A percentile compares a stretch with the other conserved stretches of the same genome.
These are phyloP conservation scores for Eragrostis nindensis DNA, from an alignment of 176 grass and related monocot genomes.

Conservation along the genomic window DNA sequence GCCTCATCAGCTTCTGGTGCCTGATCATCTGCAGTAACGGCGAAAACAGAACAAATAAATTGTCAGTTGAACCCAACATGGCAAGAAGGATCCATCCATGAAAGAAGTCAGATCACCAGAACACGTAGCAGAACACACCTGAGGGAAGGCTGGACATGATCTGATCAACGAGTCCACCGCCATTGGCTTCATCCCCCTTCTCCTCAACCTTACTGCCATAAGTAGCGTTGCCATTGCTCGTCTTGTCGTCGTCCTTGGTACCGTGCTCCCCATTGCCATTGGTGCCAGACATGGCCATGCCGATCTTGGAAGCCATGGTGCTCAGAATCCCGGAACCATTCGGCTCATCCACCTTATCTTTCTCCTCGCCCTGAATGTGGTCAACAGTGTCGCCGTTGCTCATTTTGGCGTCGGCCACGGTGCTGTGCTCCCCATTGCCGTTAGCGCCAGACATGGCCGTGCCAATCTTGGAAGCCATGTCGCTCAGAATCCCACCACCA, in stretches of 20 bases:
- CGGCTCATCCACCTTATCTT: neutral
- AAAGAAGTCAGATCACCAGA: neutral
- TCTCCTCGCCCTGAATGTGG: neutral
- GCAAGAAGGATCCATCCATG: neutral
- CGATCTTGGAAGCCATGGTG: constrained; percentile 46
- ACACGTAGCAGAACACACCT: neutral
- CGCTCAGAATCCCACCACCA: constrained; percentile 17
- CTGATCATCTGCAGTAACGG: constrained; percentile 40
- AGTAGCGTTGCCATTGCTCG: constrained; percentile 19
- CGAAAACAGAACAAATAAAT: neutral
- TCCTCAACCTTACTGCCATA: neutral
- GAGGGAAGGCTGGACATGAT: constrained; percentile 45
- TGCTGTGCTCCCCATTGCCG: neutral
- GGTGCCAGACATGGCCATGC: constrained; percentile 38
- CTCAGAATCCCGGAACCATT: constrained; percentile 43
- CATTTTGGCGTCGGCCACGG: constrained; percentile 1
- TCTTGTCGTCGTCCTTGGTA: constrained; percentile 13
- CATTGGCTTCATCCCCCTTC: neutral
- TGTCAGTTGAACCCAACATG: neutral
- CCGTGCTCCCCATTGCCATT: constrained; percentile 4
- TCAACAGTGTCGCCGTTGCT: constrained; percentile 24
- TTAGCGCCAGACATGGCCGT: constrained; percentile 36
- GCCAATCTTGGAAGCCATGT: constrained; percentile 47
- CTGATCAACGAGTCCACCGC: constrained; percentile 40
- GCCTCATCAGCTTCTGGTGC: constrained; percentile 50